These are phyloP conservation scores for Hura crepitans DNA, from an alignment of 441 rosid species.

Conservation along the genomic window DNA sequence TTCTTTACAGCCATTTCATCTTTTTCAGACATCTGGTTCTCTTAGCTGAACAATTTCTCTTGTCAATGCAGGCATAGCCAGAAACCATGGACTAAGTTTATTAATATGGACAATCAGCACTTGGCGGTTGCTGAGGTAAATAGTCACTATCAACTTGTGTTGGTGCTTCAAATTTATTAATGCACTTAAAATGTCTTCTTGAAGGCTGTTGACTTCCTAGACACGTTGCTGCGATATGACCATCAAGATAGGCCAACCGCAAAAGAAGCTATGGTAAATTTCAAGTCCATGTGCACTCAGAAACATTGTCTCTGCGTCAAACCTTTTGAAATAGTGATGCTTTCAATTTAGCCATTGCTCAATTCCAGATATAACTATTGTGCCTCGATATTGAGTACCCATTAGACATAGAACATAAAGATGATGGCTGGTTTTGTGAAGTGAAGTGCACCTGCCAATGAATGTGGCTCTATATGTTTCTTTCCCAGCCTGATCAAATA, in stretches of 20 bases:
- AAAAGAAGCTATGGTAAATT: conserved; percentile 88
- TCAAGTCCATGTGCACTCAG: background rate
- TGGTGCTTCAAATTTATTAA: background rate
- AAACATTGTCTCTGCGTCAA: background rate
- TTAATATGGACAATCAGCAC: conserved; percentile 81
- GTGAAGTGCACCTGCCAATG: conserved; percentile 8
- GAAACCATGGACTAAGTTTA: conserved; percentile 89
- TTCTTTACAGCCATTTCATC: background rate
- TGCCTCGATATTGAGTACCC: conserved; percentile 1
- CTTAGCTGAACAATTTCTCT: conserved; percentile 10
- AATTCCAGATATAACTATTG: background rate
- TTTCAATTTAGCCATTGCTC: background rate
- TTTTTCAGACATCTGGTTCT: conserved; percentile 3
- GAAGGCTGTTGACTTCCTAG: conserved; percentile 94
- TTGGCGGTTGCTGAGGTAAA: conserved; percentile 85
- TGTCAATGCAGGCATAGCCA: conserved; percentile 63
- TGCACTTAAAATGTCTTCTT: conserved; percentile 1
- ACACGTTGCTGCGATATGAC: conserved; percentile 90
- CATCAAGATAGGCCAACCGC: conserved; percentile 98
- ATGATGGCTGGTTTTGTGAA: background rate
- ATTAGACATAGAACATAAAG: conserved; percentile 5
- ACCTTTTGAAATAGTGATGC: background rate
- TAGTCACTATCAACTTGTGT: background rate
- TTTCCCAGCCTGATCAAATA: background rate
- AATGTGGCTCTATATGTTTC: background rate